Base-by-base conservation (phyloP, 148 eudicot genomes). In the Fallopia convolvulus region DNA sequence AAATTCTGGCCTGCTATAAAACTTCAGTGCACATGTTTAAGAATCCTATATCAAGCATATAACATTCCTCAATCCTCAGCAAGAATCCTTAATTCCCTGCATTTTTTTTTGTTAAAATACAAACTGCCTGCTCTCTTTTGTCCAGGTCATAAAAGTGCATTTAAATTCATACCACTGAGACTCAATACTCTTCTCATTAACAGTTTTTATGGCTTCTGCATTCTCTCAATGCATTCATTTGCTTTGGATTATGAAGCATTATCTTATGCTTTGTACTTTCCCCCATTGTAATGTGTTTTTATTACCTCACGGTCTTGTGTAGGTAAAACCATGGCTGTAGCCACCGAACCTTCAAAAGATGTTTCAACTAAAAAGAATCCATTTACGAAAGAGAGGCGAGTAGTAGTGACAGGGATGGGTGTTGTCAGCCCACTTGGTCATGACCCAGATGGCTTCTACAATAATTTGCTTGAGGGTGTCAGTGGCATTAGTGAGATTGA, bases 331-430 rank as follows among this genome's bases (percentile, higher is more conserved):
- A 85, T 84, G 92, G 93, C 89, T 55, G 80, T 94, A 61, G 88
- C 92, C 70, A 80, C 84, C 85, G 88, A 88, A 71, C 95, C 91
- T 70, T 71, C 87, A 63, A 84, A 80, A 84, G 91, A 90, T 83
- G 76, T 82, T 23, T 42, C 82, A 72, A 74, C 75, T 41, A 84
- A 80, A 77, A 83, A 80, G 79, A 90, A 82, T 79, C 88, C 89
- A 70, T 72, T 73, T 48, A 89, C 79, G 20, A 88, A 88, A 80
- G 80, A 88, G 77, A 88, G 92, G 82, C 79, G 96, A 77, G 97
- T 94, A 23, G 98, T 94, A 76, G 97, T 92, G 77, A 94, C 98
- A 33, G 98, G 98, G 65, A 87, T 94, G 91, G 97, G 98, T 77
- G 92, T 94, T 81, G 98, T 85, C 66, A 86, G 91, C 53, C 88